A percentile compares a stretch with the other conserved stretches of the same genome.
These are phyloP conservation scores for Chlorella sp. DNA, from an alignment of 139 green algal species.

Conservation along the genomic window DNA sequence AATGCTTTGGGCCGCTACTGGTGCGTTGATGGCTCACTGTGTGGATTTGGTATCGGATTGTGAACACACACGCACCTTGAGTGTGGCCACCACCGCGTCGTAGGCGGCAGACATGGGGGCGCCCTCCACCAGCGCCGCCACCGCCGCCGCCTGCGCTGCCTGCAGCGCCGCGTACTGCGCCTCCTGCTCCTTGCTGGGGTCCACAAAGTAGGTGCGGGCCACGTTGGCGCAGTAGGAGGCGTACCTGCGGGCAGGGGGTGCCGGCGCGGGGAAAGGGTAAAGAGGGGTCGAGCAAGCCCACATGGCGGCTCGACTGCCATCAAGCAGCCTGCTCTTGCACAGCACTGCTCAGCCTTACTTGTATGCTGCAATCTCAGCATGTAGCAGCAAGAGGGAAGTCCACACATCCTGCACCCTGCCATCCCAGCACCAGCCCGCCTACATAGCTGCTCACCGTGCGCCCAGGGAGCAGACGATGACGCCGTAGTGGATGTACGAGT, in stretches of 20 bases:
- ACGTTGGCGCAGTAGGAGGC: constrained; percentile 95
- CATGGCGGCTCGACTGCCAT: too few species aligned
- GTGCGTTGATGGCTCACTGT: background rate
- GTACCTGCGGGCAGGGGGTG: constrained; percentile 61
- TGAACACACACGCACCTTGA: constrained; percentile 43
- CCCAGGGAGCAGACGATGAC: constrained; percentile 60
- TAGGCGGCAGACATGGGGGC: constrained; percentile 69
- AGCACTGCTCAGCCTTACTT: too few species aligned
- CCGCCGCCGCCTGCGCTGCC: constrained; percentile 81
- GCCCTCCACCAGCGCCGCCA: constrained; percentile 77
- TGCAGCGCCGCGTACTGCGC: constrained; percentile 78
- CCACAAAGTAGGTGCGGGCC: constrained; percentile 89
- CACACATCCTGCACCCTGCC: too few species aligned
- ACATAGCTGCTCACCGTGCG: constrained; percentile 23
- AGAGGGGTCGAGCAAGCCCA: too few species aligned
- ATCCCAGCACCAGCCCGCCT: too few species aligned
- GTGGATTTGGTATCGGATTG: too few species aligned
- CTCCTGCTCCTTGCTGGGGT: constrained; percentile 84
- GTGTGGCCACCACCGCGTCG: constrained; percentile 69
- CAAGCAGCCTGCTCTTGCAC: too few species aligned
- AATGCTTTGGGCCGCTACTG: too few species aligned
- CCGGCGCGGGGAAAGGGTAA: background rate
- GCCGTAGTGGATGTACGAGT: constrained; percentile 70
- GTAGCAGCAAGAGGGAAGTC: too few species aligned
- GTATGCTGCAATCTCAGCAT: too few species aligned